Base-by-base conservation (phyloP, 306 rosid species). In the Elaeagnus macrophylla region DNA sequence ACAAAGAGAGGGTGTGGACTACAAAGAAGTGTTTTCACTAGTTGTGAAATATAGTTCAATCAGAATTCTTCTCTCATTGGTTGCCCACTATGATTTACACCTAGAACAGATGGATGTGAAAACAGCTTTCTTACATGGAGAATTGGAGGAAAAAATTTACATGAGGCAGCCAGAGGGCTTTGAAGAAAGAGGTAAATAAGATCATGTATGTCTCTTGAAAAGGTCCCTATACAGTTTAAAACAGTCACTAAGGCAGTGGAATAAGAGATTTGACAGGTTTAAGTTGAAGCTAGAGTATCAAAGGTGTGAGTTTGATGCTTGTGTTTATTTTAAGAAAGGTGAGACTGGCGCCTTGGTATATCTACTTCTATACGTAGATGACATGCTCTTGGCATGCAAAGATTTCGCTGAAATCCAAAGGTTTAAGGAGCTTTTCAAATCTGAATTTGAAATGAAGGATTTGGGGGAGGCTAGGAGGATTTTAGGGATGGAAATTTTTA, bases 391-490 rank as follows among this genome's bases (percentile, higher is more conserved):
- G 12, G 44, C 59, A 6, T 1, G 45, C 11, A 10, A 36, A 0
- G 7, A n/a, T 35, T 7, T 7, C 11, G 36, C 6, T 12, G 39
- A 11, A 10, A 39, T 17, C 5, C 7, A 25, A 5, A 5, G 3
- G 1, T 12, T 15, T 6, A 58, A 44, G 25, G 8, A 14, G 0
- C 0, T 11, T 3, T 18, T 58, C 7, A 25, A 15, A 3, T 6
- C 41, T 19, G 3, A 44, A 7, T 58, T 44, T 25, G 52, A 58
- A 0, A 58, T 58, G 62, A 58, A 58, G 7, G 51, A 44, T 12
- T 5, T 58, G 3, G 53, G 62, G 0, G 9, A 6, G 7, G 62
- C 62, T 18, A 42, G 19, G 0, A 25, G 6, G 13, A 58, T 44
- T 12, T 19, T 44, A 19, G 42, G 32, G 1, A 58, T 58, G 5